Percentiles rank a stretch among this genome's conserved stretches.
Conservation (phyloP, 2,329 filamentous ascomycete species). For the Coleophoma eucalyptorum region DNA sequence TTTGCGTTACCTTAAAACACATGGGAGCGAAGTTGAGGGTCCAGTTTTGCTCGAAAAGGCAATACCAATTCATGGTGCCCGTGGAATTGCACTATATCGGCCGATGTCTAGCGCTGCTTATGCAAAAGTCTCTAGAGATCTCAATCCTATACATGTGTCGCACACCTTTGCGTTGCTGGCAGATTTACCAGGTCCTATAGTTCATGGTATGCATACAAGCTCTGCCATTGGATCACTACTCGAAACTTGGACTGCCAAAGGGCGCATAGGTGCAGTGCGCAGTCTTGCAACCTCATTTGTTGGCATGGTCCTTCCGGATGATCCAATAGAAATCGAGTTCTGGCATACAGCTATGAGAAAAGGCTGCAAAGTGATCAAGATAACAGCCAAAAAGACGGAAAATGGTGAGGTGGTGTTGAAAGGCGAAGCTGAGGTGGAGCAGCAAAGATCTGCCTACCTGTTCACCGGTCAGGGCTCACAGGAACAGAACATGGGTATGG, state of each 20-base stretch:
- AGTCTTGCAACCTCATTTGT: conserved; percentile 20
- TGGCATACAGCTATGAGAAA: conserved; percentile 29
- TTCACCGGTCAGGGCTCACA: conserved; percentile 39
- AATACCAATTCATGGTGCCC: background rate
- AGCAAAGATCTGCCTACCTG: conserved; percentile 28
- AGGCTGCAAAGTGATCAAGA: conserved; percentile 28
- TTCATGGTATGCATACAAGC: conserved; percentile 36
- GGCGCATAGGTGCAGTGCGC: background rate
- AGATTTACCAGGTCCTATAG: conserved; percentile 33
- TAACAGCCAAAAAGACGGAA: conserved; percentile 27
- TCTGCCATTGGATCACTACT: background rate
- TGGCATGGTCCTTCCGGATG: conserved; percentile 32
- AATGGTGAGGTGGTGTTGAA: conserved; percentile 32
- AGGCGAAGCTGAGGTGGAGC: conserved; percentile 27
- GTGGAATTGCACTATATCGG: background rate
- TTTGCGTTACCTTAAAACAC: background rate
- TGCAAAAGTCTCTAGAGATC: conserved; percentile 31
- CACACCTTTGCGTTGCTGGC: conserved; percentile 29
- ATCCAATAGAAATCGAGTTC: conserved; percentile 26
- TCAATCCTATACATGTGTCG: conserved; percentile 37
- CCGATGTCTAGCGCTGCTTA: conserved; percentile 16
- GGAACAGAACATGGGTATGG: conserved; percentile 36
- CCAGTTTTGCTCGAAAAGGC: background rate
- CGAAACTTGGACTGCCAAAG: background rate
- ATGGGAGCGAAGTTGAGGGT: background rate